Conservation (phyloP, 257 asterid species). For the Striga asiatica region DNA sequence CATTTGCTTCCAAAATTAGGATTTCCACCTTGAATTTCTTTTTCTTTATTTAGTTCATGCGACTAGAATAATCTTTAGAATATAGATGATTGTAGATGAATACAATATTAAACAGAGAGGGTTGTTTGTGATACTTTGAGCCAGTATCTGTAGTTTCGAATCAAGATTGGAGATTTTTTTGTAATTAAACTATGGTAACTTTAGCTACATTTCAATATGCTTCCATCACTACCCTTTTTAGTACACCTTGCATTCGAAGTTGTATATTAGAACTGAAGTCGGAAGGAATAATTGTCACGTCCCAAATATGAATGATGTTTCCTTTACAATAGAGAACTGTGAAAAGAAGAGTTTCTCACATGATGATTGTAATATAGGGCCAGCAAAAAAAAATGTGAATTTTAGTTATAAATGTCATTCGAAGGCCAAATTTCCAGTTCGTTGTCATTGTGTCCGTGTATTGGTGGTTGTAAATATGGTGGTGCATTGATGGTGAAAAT, state of each 20-base stretch:
- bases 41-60: too few relatives aligned
- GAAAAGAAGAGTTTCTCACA: too few relatives aligned
- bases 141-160: background rate
- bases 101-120: too few relatives aligned
- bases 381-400: constrained; percentile 9
- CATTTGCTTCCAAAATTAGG: background rate
- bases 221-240: background rate
- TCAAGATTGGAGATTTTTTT: background rate
- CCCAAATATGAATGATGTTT: constrained; percentile 5
- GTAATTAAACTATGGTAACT: background rate
- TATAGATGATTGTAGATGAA: too few relatives aligned
- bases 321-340: background rate
- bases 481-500: constrained; percentile 11
- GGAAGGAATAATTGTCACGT: background rate
- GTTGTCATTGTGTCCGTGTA: constrained; percentile 16
- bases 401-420: constrained; percentile 8
- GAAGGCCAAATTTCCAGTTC: constrained; percentile 18
- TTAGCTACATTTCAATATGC: background rate
- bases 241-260: too few relatives aligned
- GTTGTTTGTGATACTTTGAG: too few relatives aligned
- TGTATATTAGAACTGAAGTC: too few relatives aligned
- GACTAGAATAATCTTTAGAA: too few relatives aligned
- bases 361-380: constrained; percentile 19
- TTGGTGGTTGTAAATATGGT: constrained; percentile 23
- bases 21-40: background rate